Conservation (phyloP, 2,329 filamentous ascomycete genomes). For the Cyclaneusma minus region DNA sequence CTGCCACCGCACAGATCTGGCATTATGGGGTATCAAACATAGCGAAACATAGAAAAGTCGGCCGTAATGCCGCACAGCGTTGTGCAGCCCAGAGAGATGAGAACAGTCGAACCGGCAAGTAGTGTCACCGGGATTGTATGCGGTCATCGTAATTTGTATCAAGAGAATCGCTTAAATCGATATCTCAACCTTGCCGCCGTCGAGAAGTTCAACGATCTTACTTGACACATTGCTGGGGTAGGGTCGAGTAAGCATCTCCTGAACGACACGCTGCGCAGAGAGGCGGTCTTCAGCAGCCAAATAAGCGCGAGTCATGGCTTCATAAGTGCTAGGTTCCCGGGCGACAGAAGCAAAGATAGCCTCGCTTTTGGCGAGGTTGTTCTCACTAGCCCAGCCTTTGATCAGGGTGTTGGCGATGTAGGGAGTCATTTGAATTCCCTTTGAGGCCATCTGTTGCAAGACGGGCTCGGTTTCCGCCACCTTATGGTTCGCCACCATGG, state of each 20-base stretch:
- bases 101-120: too few relatives aligned
- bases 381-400: constrained; percentile 83
- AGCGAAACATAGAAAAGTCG: background rate
- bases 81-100: background rate
- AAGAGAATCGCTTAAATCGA: background rate
- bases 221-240: constrained; percentile 85
- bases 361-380: constrained; percentile 64
- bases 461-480: constrained; percentile 63
- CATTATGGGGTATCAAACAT: background rate
- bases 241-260: constrained; percentile 79
- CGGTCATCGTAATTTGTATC: background rate
- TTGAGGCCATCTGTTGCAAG: constrained; percentile 58
- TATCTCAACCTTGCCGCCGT: constrained; percentile 25
- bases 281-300: constrained; percentile 69
- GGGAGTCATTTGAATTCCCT: constrained; percentile 71
- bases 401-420: constrained; percentile 99
- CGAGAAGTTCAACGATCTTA: constrained; percentile 85
- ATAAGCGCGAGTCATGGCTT: constrained; percentile 93
- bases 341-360: constrained; percentile 68
- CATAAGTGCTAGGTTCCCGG: constrained; percentile 89
- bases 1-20: background rate
- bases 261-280: constrained; percentile 61
- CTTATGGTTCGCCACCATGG: constrained; percentile 87
- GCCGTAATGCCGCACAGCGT: background rate
- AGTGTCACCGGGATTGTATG: too few relatives aligned